Percentiles rank a stretch among this genome's conserved stretches.
Conservation (phyloP, 225 moss, liverwort and hornwort genomes). For the Marchantia polymorpha region DNA sequence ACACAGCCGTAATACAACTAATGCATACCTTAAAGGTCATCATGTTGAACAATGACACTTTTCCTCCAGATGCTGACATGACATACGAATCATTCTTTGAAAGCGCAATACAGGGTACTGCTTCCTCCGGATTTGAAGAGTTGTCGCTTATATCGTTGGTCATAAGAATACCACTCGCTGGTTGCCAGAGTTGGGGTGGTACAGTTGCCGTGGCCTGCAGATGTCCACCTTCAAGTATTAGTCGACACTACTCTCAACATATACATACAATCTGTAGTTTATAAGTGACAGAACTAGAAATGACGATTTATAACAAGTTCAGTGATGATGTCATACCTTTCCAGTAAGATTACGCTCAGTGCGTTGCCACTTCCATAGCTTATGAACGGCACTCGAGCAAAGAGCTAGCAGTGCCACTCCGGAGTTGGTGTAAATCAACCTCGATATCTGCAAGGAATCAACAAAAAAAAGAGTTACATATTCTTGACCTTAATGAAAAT, state of each 20-base stretch:
- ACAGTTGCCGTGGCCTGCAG: conserved; percentile 86
- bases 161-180: conserved; percentile 96
- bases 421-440: conserved; percentile 88
- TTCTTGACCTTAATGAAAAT: too few relatives aligned
- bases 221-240: not conserved
- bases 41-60: conserved; percentile 97
- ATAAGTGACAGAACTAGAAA: not conserved
- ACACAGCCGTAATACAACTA: too few relatives aligned
- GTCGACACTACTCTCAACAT: not conserved
- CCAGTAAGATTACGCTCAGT: conserved; percentile 77
- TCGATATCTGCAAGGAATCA: conserved; percentile 61
- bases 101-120: conserved; percentile 95
- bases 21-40: conserved; percentile 91
- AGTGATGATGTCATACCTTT: conserved; percentile 50
- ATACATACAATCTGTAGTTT: not conserved
- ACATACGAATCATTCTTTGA: conserved; percentile 98
- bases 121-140: conserved; percentile 84
- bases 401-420: conserved; percentile 84
- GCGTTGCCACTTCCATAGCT: conserved; percentile 99
- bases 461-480: too few relatives aligned
- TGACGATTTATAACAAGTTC: too few relatives aligned
- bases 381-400: conserved; percentile 95
- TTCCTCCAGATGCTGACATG: conserved; percentile 98
- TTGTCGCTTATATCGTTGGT: conserved; percentile 90
- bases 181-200: conserved; percentile 88